Evolutionary conservation across 768 basidiomycete species (phyloP).

Genomic region (Leccinum aurantiacum): DNA sequence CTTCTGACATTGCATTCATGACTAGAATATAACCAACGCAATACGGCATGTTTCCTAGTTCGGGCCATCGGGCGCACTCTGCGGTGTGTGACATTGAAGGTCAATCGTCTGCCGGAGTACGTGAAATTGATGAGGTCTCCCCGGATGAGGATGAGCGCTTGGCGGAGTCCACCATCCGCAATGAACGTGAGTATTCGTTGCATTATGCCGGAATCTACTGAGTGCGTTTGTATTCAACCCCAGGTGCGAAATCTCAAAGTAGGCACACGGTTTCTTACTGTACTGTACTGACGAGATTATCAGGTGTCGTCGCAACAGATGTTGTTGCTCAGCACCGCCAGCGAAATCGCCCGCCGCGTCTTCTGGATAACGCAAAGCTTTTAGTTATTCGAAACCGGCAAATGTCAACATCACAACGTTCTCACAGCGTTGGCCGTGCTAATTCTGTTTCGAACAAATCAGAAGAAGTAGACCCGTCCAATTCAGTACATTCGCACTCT

Average conservation of each 20-base stretch:
- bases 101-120: no score
- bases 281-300: not conserved
- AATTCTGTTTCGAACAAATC: not conserved
- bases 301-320: not conserved
- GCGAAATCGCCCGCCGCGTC: not conserved
- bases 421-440: not conserved
- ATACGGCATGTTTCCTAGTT: no score
- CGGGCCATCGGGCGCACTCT: no score
- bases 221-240: no score
- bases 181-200: not conserved
- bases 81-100: no score
- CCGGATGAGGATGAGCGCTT: not conserved
- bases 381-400: not conserved
- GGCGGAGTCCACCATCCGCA: not conserved
- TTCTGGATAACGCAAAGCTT: not conserved
- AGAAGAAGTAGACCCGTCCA: not conserved
- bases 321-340: not conserved
- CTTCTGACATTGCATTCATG: no score
- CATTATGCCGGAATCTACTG: not conserved
- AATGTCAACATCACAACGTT: not conserved
- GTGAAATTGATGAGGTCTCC: no score
- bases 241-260: not conserved
- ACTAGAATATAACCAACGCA: no score
- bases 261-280: not conserved
- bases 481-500: no score